Base-by-base conservation (phyloP, 768 basidiomycete genomes). In the Amanita rubescens region DNA sequence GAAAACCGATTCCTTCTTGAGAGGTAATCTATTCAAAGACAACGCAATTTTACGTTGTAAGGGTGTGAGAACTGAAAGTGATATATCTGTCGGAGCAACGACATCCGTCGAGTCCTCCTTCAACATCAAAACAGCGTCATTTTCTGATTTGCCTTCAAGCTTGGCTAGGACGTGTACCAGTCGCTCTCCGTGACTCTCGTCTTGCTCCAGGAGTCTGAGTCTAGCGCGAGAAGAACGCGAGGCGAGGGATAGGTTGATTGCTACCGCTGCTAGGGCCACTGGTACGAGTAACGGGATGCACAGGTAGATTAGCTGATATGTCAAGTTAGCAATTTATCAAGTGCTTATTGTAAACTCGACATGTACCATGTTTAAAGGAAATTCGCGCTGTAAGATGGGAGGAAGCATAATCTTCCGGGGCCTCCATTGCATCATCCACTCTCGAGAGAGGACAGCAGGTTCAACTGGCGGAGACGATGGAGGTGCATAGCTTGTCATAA, bases 1-100 rank as follows among this genome's bases (percentile, higher is more conserved):
- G 62, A 80, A 89, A 17, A 78, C 85, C 17, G 78, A 65, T 58
- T 87, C 78, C 67, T 91, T 92, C 71, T 81, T 75, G 44, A 92
- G 62, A 0, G 87, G 86, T 10, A 92, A 75, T 39, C 70, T 71
- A 65, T 91, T 91, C 35, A 93, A 71, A 65, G 72, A 76, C 5
- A 67, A 67, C 5, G 78, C 78, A 32, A 86, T 81, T 54, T 69
- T 71, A 14, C 66, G 73, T 62, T 93, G 90, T 10, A 74, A 62
- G 1, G 78, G 70, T 15, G 77, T 78, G 22, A 90, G 69, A 25
- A 77, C 65, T 20, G 76, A 77, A 53, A 64, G 68, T 12, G 59
- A 56, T 15, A 44, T 49, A 50, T 45, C 17, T 48, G 39, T 30
- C 8, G 70, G 62, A 49, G 73, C 67, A 45, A 86, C 80, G 42